A percentile compares a stretch with the other conserved stretches of the same genome.
These are phyloP conservation scores for Rhizopogon salebrosus DNA, from an alignment of 768 basidiomycete genomes.

Conservation along the genomic window DNA sequence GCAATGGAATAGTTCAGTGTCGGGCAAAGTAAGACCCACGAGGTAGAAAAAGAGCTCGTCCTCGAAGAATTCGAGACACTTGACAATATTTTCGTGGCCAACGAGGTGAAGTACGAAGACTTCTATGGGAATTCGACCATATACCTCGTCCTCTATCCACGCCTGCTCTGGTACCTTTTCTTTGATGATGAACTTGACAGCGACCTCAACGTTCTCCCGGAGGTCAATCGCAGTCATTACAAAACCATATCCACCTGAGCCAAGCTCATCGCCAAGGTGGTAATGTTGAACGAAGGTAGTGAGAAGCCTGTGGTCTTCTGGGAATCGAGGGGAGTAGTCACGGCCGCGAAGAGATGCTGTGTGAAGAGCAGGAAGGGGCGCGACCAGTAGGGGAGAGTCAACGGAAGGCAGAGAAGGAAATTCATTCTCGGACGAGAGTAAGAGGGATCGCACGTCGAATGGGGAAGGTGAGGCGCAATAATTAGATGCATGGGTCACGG, in stretches of 20 bases:
- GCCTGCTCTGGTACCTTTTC: conserved; percentile 50
- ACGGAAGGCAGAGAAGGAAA: background rate
- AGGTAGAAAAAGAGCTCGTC: conserved; percentile 84
- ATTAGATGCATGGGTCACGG: background rate
- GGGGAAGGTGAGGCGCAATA: background rate
- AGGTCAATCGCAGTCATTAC: conserved; percentile 82
- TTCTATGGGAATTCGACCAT: conserved; percentile 74
- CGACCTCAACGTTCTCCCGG: conserved; percentile 60
- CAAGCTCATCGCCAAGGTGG: conserved; percentile 69
- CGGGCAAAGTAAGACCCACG: conserved; percentile 40
- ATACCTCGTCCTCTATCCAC: conserved; percentile 51
- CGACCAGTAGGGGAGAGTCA: conserved; percentile 1
- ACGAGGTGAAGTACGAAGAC: conserved; percentile 69
- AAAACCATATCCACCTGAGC: conserved; percentile 92
- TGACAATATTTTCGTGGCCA: conserved; percentile 77
- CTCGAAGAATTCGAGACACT: conserved; percentile 80
- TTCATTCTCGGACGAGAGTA: conserved; percentile 14
- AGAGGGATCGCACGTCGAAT: conserved; percentile 13
- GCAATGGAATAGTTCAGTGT: background rate
- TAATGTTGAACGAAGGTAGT: conserved; percentile 56
- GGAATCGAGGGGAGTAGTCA: conserved; percentile 49
- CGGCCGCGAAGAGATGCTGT: conserved; percentile 11
- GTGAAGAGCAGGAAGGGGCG: background rate
- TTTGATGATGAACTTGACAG: conserved; percentile 94
- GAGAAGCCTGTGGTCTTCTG: conserved; percentile 54